Evolutionary conservation across 1,284 basidiomycete species (phyloP).

Genomic region (Boletellus dicymbophilus): DNA sequence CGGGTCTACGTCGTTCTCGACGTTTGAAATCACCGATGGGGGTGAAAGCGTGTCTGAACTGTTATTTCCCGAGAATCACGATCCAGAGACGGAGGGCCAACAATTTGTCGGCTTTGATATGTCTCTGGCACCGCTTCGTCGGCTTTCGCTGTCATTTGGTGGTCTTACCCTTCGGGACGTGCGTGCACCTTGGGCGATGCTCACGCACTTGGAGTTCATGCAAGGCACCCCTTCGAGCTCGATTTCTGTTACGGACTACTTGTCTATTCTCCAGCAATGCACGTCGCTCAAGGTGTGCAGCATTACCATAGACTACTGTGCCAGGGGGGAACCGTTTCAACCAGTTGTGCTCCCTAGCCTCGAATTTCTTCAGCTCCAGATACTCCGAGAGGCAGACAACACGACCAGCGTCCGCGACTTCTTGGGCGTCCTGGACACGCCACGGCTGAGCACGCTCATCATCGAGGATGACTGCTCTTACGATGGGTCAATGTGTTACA

Average conservation of each 20-base stretch:
- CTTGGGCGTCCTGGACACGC: constrained; percentile 14
- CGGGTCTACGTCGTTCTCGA: constrained; percentile 16
- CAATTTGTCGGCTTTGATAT: constrained; percentile 17
- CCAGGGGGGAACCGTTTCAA: constrained; percentile 12
- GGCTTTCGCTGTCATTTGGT: constrained; percentile 22
- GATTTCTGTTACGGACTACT: constrained; percentile 25
- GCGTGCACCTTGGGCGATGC: constrained; percentile 14
- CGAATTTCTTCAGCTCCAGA: constrained; percentile 18
- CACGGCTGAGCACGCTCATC: constrained; percentile 17
- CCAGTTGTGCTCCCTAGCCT: constrained; percentile 19
- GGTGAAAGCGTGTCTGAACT: constrained; percentile 19
- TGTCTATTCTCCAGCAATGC: constrained; percentile 20
- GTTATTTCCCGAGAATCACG: too few relatives aligned
- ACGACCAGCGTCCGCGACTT: constrained; percentile 24
- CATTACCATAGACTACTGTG: constrained; percentile 16
- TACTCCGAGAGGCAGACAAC: constrained; percentile 19
- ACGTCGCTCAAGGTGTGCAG: constrained; percentile 23
- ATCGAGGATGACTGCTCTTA: constrained; percentile 24
- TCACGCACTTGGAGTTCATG: constrained; percentile 28
- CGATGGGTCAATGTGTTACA: constrained; percentile 18
- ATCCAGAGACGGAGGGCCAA: not conserved
- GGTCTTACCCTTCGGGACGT: constrained; percentile 20
- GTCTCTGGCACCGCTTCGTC: constrained; percentile 15
- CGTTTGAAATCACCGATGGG: constrained; percentile 24
- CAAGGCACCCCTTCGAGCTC: constrained; percentile 23